These are phyloP conservation scores for Sordariomycetes sp. DNA, from an alignment of 2,329 filamentous ascomycete species.

Conservation along the genomic window DNA sequence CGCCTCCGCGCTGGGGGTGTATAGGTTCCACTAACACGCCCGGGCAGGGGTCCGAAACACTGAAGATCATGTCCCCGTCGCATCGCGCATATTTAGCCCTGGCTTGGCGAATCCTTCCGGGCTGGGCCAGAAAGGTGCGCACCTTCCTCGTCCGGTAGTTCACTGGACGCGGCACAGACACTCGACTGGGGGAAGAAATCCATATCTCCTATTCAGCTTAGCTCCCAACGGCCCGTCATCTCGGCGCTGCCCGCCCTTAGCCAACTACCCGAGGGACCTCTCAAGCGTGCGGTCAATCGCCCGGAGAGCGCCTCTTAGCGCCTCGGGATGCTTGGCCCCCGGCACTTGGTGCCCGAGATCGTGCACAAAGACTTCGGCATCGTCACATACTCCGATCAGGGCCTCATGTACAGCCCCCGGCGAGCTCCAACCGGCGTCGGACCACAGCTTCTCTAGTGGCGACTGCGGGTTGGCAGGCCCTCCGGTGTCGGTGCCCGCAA, in stretches of 20 bases:
- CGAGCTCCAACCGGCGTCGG: neutral
- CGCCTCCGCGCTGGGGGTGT: too few relatives aligned
- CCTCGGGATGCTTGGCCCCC: neutral
- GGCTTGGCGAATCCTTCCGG: too few relatives aligned
- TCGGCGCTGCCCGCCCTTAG: neutral
- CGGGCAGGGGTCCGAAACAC: too few relatives aligned
- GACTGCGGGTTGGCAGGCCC: neutral
- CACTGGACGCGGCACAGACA: too few relatives aligned
- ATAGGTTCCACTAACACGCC: too few relatives aligned
- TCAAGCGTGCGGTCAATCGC: neutral
- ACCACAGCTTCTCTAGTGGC: neutral
- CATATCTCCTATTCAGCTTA: neutral
- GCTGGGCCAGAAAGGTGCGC: too few relatives aligned
- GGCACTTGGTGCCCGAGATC: neutral
- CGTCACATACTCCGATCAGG: neutral
- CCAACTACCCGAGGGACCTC: neutral
- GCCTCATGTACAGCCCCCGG: conserved; percentile 7
- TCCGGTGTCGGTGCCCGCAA: neutral
- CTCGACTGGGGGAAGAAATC: neutral
- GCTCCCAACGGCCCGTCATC: neutral
- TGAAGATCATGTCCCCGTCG: too few relatives aligned
- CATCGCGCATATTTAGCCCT: too few relatives aligned
- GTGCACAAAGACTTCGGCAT: neutral
- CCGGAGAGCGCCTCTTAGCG: neutral
- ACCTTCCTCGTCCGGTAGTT: too few relatives aligned